Evolutionary conservation across 495 filamentous ascomycete genomes (phyloP), one percentile per base, ranked within the genome.

Genomic region (Penicillium coprophilum): DNA sequence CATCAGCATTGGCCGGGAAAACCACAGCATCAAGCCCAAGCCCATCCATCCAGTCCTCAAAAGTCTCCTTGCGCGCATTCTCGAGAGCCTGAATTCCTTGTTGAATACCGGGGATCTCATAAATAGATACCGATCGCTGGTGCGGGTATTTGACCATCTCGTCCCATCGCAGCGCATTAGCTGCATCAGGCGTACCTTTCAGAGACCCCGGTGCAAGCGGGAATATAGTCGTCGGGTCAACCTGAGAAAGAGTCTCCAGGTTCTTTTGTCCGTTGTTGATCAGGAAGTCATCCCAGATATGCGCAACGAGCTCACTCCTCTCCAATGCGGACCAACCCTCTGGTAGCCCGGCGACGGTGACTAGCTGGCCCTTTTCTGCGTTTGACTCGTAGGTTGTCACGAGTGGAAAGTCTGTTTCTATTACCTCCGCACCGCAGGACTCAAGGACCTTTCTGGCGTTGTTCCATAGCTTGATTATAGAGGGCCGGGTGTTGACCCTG

Each of bases 231-330:
- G 54, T 40, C 0, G 71, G 69, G 34, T 74, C 63, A 19, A 72
- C 71, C 20, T 46, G 27, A 1, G 68, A 49, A 19, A 74, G 49
- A 31, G 67, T 64, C 1, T 63, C 34, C 10, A 70, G 57, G 6
- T 59, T 66, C 13, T 61, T 49, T 36, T 74, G 69, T 2, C 47
- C 60, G 24, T 74, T 74, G 10, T 54, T 13, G 0, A 52, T 39
- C 20, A 72, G 47, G 36, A 72, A 74, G 31, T 74, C 69, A 48
- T 72, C 71, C 69, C 71, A 74, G 9, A 66, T 61, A 43, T 72
- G 67, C 1, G 69, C 61, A 12, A 72, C 63, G 11, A 74, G 60
- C 28, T 74, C 64, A 38, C 69, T 61, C 58, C 69, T 60, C 50
- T 74, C 71, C 40, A 68, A 61, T n/a, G 53, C 60, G 5, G 56